Evolutionary conservation across 768 basidiomycete genomes (phyloP).

Genomic region (Xerocomus brunneocitrinus): DNA sequence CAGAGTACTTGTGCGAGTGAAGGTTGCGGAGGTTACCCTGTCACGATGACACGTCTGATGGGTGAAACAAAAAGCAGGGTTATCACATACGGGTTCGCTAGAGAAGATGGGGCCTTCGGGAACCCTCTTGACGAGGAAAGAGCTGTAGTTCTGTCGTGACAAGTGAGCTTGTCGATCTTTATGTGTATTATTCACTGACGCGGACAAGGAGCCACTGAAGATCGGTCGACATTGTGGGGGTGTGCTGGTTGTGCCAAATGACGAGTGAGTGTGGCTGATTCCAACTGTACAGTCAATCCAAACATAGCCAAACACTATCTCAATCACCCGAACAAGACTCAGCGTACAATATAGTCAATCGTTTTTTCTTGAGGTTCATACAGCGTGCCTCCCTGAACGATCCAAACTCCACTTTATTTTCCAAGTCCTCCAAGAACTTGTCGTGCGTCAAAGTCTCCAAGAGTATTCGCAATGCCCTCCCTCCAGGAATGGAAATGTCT

Average conservation of each 20-base stretch:
- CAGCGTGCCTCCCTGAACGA: too few relatives aligned
- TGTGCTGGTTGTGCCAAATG: slow-evolving; percentile 13
- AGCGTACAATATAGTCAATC: too few relatives aligned
- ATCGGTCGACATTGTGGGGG: slow-evolving; percentile 72
- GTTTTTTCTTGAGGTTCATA: too few relatives aligned
- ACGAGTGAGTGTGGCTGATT: slow-evolving; percentile 28
- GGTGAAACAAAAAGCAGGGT: neutral
- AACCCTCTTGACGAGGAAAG: slow-evolving; percentile 78
- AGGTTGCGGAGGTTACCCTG: slow-evolving; percentile 85
- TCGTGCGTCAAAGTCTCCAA: too few relatives aligned
- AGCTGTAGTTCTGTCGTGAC: slow-evolving; percentile 66
- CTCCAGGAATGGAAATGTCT: too few relatives aligned
- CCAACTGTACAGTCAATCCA: slow-evolving; percentile 30
- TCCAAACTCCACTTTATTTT: too few relatives aligned
- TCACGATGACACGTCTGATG: slow-evolving; percentile 6
- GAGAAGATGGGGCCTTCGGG: slow-evolving; percentile 76
- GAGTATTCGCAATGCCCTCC: too few relatives aligned
- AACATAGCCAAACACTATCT: slow-evolving; percentile 24
- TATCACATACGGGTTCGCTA: slow-evolving; percentile 65
- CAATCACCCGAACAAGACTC: too few relatives aligned
- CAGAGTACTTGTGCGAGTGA: slow-evolving; percentile 92
- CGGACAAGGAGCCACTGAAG: slow-evolving; percentile 93
- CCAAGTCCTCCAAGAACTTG: too few relatives aligned
- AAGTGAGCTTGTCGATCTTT: neutral
- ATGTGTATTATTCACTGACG: slow-evolving; percentile 43